These are phyloP conservation scores for Aureobasidium sp. DNA, from an alignment of 2,329 filamentous ascomycete genomes.

Conservation along the genomic window DNA sequence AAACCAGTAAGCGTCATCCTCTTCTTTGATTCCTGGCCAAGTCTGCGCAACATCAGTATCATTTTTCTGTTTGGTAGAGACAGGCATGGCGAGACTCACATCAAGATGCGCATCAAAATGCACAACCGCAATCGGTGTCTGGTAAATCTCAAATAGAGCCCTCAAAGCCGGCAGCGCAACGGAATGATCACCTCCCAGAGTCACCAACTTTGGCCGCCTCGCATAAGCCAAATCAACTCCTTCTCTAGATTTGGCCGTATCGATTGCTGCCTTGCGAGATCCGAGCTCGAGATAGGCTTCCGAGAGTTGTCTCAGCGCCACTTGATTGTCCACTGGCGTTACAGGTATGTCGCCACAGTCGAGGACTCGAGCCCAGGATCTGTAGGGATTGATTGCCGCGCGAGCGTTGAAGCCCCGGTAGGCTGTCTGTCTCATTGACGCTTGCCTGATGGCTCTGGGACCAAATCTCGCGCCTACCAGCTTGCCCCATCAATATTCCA, in stretches of 20 bases:
- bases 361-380: slow-evolving; percentile 66
- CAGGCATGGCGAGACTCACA: slow-evolving; percentile 7
- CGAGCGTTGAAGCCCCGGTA: slow-evolving; percentile 71
- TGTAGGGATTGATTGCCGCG: slow-evolving; percentile 75
- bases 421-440: slow-evolving; percentile 70
- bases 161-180: slow-evolving; percentile 44
- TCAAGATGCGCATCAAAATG: slow-evolving; percentile 62
- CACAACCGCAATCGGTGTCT: slow-evolving; percentile 39
- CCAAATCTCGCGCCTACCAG: slow-evolving; percentile 60
- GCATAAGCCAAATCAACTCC: not conserved
- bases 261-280: slow-evolving; percentile 29
- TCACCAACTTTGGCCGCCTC: slow-evolving; percentile 25
- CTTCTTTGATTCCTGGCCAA: slow-evolving; percentile 64
- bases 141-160: slow-evolving; percentile 38
- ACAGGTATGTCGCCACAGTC: slow-evolving; percentile 89
- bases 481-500: not conserved
- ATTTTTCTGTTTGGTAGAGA: not conserved
- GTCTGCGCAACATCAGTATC: not conserved
- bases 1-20: slow-evolving; percentile 74
- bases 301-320: slow-evolving; percentile 78
- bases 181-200: slow-evolving; percentile 44
- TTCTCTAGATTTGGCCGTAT: slow-evolving; percentile 21
- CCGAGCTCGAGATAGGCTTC: slow-evolving; percentile 65
- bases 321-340: slow-evolving; percentile 75
- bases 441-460: slow-evolving; percentile 76